A percentile compares a stretch with the other conserved stretches of the same genome.
phyloP scores from a whole-genome alignment of 2,329 filamentous ascomycete species.

The Xylariales sp. region DNA sequence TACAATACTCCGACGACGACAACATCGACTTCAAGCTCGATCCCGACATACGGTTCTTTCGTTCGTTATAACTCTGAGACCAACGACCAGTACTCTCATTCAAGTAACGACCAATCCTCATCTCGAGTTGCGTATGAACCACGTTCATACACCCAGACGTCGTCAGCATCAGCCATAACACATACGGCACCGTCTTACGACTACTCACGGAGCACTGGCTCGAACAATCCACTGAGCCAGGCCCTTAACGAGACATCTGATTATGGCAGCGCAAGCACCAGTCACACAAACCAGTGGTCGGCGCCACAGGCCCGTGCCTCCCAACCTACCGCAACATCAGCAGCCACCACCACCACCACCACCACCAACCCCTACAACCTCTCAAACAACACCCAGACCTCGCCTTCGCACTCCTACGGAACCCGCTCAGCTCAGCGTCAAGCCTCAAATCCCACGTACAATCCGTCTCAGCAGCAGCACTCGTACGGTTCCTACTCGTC shows the following conservation, averaged over 20 bases:
- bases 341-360: slow-evolving; percentile 6
- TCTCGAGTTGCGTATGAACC: slow-evolving; percentile 23
- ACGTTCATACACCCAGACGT: slow-evolving; percentile 18
- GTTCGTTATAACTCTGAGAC: slow-evolving; percentile 25
- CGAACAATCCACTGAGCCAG: slow-evolving; percentile 22
- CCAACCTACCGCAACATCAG: background rate
- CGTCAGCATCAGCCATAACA: slow-evolving; percentile 20
- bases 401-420: slow-evolving; percentile 18
- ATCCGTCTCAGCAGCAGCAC: slow-evolving; percentile 23
- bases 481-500: slow-evolving; percentile 19
- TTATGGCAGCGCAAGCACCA: slow-evolving; percentile 15
- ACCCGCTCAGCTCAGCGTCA: slow-evolving; percentile 22
- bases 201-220: slow-evolving; percentile 18
- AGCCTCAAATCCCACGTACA: slow-evolving; percentile 20
- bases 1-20: slow-evolving; percentile 24
- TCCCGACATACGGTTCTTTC: slow-evolving; percentile 23
- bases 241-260: slow-evolving; percentile 17
- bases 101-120: slow-evolving; percentile 10
- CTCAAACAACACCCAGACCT: slow-evolving; percentile 12
- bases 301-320: slow-evolving; percentile 8
- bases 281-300: slow-evolving; percentile 20
- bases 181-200: slow-evolving; percentile 23
- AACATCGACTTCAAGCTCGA: slow-evolving; percentile 17
- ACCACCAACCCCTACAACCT: slow-evolving; percentile 17
- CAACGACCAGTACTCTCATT: slow-evolving; percentile 13